Evolutionary conservation across 2,329 filamentous ascomycete species (phyloP).

Genomic region (Clonostachys rosea): DNA sequence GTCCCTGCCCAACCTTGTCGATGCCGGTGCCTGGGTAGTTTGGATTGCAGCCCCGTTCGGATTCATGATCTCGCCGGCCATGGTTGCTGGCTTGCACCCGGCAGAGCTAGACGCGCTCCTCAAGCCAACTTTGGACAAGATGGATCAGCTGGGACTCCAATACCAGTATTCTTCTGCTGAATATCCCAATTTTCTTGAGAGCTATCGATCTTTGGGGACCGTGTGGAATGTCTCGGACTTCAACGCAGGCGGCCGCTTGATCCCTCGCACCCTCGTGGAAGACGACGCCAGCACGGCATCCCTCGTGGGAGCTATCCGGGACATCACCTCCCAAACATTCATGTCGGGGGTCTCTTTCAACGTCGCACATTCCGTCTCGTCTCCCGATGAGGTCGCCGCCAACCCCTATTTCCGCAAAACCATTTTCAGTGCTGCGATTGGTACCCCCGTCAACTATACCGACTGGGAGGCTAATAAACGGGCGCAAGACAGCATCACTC

Average conservation of each 20-base stretch:
- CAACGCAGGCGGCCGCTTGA: slow-evolving; percentile 27
- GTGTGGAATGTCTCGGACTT: slow-evolving; percentile 22
- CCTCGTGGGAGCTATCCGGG: slow-evolving; percentile 14
- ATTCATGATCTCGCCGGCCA: slow-evolving; percentile 23
- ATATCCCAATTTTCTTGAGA: slow-evolving; percentile 20
- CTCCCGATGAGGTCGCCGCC: too few relatives aligned
- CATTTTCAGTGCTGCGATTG: too few relatives aligned
- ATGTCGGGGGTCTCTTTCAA: slow-evolving; percentile 4
- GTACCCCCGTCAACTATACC: too few relatives aligned
- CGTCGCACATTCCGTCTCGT: neutral
- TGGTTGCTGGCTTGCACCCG: slow-evolving; percentile 2
- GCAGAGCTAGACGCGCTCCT: slow-evolving; percentile 13
- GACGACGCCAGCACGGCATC: slow-evolving; percentile 16
- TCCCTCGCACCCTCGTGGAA: slow-evolving; percentile 17
- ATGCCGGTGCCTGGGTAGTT: slow-evolving; percentile 41
- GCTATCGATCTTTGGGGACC: slow-evolving; percentile 25
- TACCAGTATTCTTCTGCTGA: slow-evolving; percentile 6
- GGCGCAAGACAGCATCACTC: slow-evolving; percentile 22
- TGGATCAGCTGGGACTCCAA: slow-evolving; percentile 15
- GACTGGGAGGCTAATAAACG: neutral
- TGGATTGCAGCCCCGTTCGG: slow-evolving; percentile 40
- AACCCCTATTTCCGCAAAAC: too few relatives aligned
- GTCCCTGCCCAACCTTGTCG: slow-evolving; percentile 27
- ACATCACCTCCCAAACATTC: slow-evolving; percentile 14
- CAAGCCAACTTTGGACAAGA: slow-evolving; percentile 19